Conservation (phyloP, 768 basidiomycete species). For the Lactarius evosmus region DNA sequence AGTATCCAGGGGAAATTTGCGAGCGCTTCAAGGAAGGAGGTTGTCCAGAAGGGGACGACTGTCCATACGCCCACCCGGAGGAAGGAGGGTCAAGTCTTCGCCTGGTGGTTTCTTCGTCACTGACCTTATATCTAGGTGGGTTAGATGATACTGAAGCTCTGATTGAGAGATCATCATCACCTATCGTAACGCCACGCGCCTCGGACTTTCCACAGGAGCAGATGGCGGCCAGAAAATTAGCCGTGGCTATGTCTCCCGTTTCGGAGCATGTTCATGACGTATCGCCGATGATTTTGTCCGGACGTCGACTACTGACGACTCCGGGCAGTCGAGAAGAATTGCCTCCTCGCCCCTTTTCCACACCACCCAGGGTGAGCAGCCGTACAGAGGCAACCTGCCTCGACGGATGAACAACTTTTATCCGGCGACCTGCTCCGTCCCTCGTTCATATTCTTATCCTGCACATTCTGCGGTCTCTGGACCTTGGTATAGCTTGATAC, state of each 20-base stretch:
- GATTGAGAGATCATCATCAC: slow-evolving; percentile 2
- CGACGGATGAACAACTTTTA: neutral
- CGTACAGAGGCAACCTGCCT: slow-evolving; percentile 3
- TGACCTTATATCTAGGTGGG: neutral
- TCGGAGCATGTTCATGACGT: slow-evolving; percentile 11
- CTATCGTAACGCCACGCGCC: slow-evolving; percentile 19
- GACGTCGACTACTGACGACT: neutral
- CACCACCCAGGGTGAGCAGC: slow-evolving; percentile 22
- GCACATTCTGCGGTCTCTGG: neutral
- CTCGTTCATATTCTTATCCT: neutral
- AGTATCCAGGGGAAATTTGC: slow-evolving; percentile 31
- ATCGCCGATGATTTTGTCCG: neutral
- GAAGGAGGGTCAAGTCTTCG: slow-evolving; percentile 12
- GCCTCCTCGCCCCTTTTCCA: slow-evolving; percentile 24
- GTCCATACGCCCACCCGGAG: slow-evolving; percentile 31
- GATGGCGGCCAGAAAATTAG: neutral
- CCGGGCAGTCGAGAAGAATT: slow-evolving; percentile 4
- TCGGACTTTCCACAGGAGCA: slow-evolving; percentile 10
- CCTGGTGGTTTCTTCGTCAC: neutral
- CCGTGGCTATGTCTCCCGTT: neutral
- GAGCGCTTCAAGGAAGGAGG: slow-evolving; percentile 31
- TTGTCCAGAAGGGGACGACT: slow-evolving; percentile 33
- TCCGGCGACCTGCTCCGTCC: neutral
- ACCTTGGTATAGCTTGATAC: neutral
- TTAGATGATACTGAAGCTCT: slow-evolving; percentile 5